Percentiles rank a stretch among this genome's conserved stretches.
Conservation (phyloP, 179 eudicot species). For the Drosera spatulata region DNA sequence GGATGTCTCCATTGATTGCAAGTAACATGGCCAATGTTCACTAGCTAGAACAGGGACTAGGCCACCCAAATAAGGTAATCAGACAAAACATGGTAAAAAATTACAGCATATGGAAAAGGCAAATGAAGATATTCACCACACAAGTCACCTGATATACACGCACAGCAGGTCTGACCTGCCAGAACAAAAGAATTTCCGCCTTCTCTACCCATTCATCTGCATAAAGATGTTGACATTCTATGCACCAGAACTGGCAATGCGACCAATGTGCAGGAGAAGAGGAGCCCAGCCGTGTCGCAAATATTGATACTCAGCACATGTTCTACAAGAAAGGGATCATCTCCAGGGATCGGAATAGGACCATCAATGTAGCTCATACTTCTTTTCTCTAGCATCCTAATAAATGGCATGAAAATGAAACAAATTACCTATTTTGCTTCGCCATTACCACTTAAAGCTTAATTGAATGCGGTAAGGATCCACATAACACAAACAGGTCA, state of each 20-base stretch:
- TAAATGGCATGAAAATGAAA: neutral
- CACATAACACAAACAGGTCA: no score
- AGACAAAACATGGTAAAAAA: no score
- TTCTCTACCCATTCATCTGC: conserved; percentile 86
- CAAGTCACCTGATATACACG: conserved; percentile 83
- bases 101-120: no score
- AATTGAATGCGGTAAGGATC: neutral
- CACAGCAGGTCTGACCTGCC: conserved; percentile 94
- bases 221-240: conserved; percentile 6
- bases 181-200: conserved; percentile 72
- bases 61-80: no score
- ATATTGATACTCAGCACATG: conserved; percentile 65
- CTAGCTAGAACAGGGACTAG: no score
- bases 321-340: conserved; percentile 53
- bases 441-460: neutral
- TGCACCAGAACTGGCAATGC: conserved; percentile 4
- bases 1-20: no score
- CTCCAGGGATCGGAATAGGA: conserved; percentile 54
- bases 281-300: conserved; percentile 66
- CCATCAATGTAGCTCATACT: conserved; percentile 77
- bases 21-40: no score
- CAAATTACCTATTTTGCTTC: neutral
- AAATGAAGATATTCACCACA: neutral
- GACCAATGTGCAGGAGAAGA: neutral
- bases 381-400: conserved; percentile 90